Base-by-base conservation (phyloP, 1,284 basidiomycete genomes). In the Ustilago sp. region DNA sequence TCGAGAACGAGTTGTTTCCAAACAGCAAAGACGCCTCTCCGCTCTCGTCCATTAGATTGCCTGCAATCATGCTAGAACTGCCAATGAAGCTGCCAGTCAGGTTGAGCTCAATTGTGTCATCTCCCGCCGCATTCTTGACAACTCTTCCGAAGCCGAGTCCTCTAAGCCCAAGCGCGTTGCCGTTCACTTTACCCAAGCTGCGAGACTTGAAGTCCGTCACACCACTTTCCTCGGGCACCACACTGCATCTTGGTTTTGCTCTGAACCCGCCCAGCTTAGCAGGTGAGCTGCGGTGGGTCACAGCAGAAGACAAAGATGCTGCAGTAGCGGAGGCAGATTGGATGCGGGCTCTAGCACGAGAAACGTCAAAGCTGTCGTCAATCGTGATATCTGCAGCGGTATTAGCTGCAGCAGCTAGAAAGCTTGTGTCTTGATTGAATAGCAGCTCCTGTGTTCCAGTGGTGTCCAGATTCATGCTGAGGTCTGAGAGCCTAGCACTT, bases 31-130 rank as follows among this genome's bases (percentile, higher is more conserved):
- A 63, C 4, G 59, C 63, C 35, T 77, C 69, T 1, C 56, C 69
- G 34, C 69, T 72, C 35, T 77, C 74, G 52, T 77, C 74, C 74
- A 77, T 72, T 1, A 77, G 38, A 15, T 76, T 76, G n/a, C 63
- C 62, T 12, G 47, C 59, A 17, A 59, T 56, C 36, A 66, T 53
- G 15, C 66, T 69, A 28, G 67, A 59, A 28, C 63, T 69, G 7
- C 57, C 73, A 8, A 75, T 55, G 36, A 70, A 75, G 64, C 60
- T 63, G 2, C 74, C 68, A 1, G 74, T 76, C 34, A 71, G 45
- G n/a, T 76, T 71, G 6, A 77, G 52, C 57, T 77, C 74, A 43
- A 72, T 68, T 31, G 74, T 77, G 11, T 69, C 66, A 12, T 77
- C 74, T 2, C 74, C 74, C 12, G 65, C 68, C 2, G 74, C 74